These are phyloP conservation scores for Calvatia gigantea DNA, from an alignment of 768 basidiomycete species.

Conservation along the genomic window DNA sequence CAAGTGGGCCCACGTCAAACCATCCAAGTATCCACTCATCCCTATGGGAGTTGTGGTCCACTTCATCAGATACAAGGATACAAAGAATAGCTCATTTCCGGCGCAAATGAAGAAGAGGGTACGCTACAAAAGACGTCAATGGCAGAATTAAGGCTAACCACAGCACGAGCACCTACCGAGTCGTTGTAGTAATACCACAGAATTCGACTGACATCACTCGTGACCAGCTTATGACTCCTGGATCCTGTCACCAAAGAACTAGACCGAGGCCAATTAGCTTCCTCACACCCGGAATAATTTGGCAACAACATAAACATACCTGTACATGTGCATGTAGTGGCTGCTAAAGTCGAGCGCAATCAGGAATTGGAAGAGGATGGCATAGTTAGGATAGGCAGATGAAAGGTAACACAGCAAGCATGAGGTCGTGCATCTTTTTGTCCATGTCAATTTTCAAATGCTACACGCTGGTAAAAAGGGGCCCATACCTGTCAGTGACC, in stretches of 20 bases:
- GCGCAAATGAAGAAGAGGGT: constrained; percentile 92
- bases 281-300: constrained; percentile 12
- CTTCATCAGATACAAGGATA: constrained; percentile 90
- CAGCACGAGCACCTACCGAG: constrained; percentile 51
- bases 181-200: constrained; percentile 94
- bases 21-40: constrained; percentile 27
- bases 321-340: constrained; percentile 99
- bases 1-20: constrained; percentile 73
- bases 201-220: constrained; percentile 88
- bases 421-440: constrained; percentile 86
- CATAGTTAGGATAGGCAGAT: constrained; percentile 81
- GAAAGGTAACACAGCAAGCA: constrained; percentile 93
- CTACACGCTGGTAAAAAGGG: constrained; percentile 5
- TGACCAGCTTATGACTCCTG: constrained; percentile 88
- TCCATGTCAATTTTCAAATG: constrained; percentile 1
- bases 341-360: constrained; percentile 97
- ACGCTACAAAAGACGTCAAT: constrained; percentile 38
- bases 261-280: neutral
- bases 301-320: constrained; percentile 41
- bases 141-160: neutral
- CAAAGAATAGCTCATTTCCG: constrained; percentile 94
- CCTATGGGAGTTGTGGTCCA: constrained; percentile 75
- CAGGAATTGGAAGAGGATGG: constrained; percentile 88
- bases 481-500: constrained; percentile 93
- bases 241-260: constrained; percentile 96